Base-by-base conservation (phyloP, 495 filamentous ascomycete genomes). In the Venustampulla echinocandica region DNA sequence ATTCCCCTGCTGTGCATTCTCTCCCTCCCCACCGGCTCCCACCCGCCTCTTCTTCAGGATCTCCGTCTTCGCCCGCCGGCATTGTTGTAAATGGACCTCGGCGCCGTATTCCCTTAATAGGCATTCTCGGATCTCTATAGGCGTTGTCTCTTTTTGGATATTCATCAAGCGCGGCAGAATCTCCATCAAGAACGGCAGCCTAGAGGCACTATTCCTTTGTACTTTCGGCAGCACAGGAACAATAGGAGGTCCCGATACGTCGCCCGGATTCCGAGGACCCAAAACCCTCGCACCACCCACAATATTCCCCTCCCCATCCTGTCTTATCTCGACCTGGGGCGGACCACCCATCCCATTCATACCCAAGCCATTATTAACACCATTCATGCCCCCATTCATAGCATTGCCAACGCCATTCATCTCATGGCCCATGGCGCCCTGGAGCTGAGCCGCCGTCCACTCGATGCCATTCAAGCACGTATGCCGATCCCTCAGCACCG, bases 401-500 rank as follows among this genome's bases (percentile, higher is more conserved):
- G 27, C 27, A 7, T 7, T 30, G n/a, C 27, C 27, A 7, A 30
- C n/a, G n/a, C 27, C 27, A n/a, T n/a, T 9, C 39, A 28, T 24
- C 24, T 20, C 47, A 15, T 11, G n/a, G 4, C 25, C 25, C 33
- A 39, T 17, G 1, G 38, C 34, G 13, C 19, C 27, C 54, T 23
- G 15, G 21, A 22, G 15, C 18, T 13, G 21, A 35, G 10, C 40
- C 4, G 22, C 20, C 28, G 27, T 37, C 7, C 47, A 39, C 3
- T 36, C 18, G 14, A n/a, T 25, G 22, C 42, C 42, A 49, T 45
- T 41, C 22, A 55, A 42, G 42, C 64, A 67, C 11, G 55, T 65
- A 58, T 67, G 64, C 17, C 56, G 47, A 25, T 63, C 57, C 44
- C 58, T 58, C 43, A 63, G 49, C n/a, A 63, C 64, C 23, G 64